Evolutionary conservation across 257 asterid species (phyloP).

Genomic region (Nicotiana undulata): DNA sequence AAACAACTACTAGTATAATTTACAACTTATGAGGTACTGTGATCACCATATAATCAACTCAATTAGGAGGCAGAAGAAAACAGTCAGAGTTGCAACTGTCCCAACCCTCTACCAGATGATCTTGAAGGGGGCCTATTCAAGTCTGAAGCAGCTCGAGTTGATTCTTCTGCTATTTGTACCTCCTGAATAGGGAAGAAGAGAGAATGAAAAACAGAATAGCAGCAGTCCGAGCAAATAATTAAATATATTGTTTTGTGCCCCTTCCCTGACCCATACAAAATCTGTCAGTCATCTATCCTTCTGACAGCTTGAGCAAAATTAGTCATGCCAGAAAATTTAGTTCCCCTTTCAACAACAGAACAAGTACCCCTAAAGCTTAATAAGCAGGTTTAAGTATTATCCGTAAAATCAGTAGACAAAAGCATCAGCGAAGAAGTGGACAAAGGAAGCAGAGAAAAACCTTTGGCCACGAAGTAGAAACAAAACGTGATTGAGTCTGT

Average conservation of each 20-base stretch:
- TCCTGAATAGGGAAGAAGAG: conserved; percentile 40
- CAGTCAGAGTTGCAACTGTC: conserved; percentile 52
- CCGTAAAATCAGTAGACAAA: neutral
- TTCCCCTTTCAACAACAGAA: neutral
- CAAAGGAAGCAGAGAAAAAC: conserved; percentile 28
- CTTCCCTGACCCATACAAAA: neutral
- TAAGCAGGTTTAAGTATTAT: neutral
- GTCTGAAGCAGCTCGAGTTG: conserved; percentile 41
- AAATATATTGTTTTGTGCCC: neutral
- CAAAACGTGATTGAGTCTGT: conserved; percentile 38
- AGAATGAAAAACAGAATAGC: neutral
- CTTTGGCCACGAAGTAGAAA: conserved; percentile 49
- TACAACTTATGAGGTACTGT: conserved; percentile 38
- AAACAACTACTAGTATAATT: conserved; percentile 60
- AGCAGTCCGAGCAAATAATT: neutral
- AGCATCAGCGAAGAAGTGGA: neutral
- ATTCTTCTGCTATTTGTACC: conserved; percentile 51
- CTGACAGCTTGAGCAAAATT: neutral
- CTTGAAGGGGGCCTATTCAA: conserved; percentile 49
- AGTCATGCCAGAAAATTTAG: neutral
- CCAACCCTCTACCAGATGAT: conserved; percentile 55
- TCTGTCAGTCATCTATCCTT: neutral
- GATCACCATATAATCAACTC: conserved; percentile 24
- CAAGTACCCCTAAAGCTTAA: neutral
- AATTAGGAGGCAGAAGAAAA: conserved; percentile 10